These are phyloP conservation scores for Brasenia schreberi DNA, from an alignment of 164 flowering plant species.

Conservation along the genomic window DNA sequence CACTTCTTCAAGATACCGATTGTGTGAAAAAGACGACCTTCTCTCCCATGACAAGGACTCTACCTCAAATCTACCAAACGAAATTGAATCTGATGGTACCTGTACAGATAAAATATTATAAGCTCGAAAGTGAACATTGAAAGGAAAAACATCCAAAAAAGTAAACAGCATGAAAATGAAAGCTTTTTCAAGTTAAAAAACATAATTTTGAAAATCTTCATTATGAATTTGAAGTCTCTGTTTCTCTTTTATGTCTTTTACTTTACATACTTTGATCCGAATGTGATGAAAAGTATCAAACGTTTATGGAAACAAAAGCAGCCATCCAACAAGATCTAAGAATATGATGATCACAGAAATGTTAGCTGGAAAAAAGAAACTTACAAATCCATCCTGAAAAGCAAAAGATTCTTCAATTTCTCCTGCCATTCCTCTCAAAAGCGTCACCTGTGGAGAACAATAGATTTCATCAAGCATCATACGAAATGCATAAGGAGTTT, in stretches of 20 bases:
- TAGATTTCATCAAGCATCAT: not conserved
- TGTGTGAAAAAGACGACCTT: conserved; percentile 73
- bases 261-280: not conserved
- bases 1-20: conserved; percentile 75
- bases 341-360: not conserved
- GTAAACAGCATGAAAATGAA: not conserved
- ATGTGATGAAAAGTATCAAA: not conserved
- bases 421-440: conserved; percentile 31
- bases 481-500: no score
- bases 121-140: not conserved
- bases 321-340: not conserved
- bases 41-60: conserved; percentile 72
- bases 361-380: not conserved
- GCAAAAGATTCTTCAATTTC: conserved; percentile 38
- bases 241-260: not conserved
- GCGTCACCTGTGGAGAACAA: not conserved
- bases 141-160: not conserved
- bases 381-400: conserved; percentile 30
- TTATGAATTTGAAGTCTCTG: not conserved
- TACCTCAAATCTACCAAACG: conserved; percentile 78
- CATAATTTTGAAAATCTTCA: no score
- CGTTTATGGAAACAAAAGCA: not conserved
- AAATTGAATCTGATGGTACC: conserved; percentile 60
- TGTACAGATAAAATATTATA: not conserved
- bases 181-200: no score